Conservation (phyloP, 2,329 filamentous ascomycete genomes). For the Shiraia bambusicola region DNA sequence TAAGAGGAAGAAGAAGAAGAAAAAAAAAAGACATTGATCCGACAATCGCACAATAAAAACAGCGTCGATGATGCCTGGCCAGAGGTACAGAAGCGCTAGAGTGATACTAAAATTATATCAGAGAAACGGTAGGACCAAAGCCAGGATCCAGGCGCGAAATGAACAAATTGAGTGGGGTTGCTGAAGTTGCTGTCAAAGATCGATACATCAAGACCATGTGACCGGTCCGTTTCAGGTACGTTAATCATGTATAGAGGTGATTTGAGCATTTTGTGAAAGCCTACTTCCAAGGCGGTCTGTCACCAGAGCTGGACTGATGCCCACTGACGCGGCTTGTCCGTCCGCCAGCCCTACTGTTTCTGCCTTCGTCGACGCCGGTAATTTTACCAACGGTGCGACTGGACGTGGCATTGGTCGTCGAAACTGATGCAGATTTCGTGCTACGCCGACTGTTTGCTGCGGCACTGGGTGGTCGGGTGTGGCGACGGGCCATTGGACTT, state of each 20-base stretch:
- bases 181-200: not conserved
- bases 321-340: constrained; percentile 28
- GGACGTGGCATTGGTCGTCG: constrained; percentile 18
- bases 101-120: constrained; percentile 16
- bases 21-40: constrained; percentile 4
- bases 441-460: constrained; percentile 32
- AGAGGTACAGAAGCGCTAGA: not conserved
- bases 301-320: constrained; percentile 26
- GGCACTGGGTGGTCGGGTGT: constrained; percentile 32
- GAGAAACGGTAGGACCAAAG: constrained; percentile 13
- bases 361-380: constrained; percentile 25
- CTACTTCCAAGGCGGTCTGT: constrained; percentile 30
- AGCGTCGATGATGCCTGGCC: not conserved
- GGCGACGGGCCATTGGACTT: constrained; percentile 31
- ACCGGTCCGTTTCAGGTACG: not conserved
- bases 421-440: constrained; percentile 32
- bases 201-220: not conserved
- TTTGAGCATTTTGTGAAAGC: constrained; percentile 11
- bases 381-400: constrained; percentile 27
- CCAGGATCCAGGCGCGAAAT: constrained; percentile 18
- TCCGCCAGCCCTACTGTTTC: constrained; percentile 24
- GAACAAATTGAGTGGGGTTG: constrained; percentile 5
- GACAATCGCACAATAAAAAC: not conserved
- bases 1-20: constrained; percentile 7
- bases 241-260: constrained; percentile 8